These are phyloP conservation scores for Pythium biforme DNA, from an alignment of 352 stramenopile species.

Conservation along the genomic window DNA sequence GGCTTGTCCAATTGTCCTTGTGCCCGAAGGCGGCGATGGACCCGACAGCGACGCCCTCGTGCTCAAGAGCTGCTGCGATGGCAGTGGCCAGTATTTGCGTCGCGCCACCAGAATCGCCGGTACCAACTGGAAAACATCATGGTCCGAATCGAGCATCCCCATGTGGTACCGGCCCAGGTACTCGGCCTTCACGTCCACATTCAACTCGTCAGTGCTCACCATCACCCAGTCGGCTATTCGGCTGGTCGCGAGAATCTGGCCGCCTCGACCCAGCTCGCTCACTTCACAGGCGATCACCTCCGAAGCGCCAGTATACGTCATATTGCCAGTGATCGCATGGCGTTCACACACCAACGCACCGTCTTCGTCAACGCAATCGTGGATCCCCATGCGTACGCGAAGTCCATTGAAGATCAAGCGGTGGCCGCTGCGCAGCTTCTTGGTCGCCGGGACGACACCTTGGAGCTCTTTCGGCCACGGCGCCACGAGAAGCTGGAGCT, in stretches of 20 bases:
- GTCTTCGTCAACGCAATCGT: constrained; percentile 15
- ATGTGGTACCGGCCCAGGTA: neutral
- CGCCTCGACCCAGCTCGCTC: constrained; percentile 24
- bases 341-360: constrained; percentile 6
- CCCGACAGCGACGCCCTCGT: neutral
- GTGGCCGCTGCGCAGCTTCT: constrained; percentile 25
- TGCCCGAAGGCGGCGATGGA: neutral
- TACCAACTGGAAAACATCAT: constrained; percentile 5
- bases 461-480: constrained; percentile 67
- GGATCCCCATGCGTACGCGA: constrained; percentile 35
- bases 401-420: constrained; percentile 30
- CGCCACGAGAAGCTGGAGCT: constrained; percentile 31
- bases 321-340: constrained; percentile 26
- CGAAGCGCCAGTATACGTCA: constrained; percentile 22
- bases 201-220: neutral
- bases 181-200: neutral
- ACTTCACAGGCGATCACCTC: constrained; percentile 25
- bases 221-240: constrained; percentile 19
- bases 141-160: neutral
- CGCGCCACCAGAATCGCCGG: neutral
- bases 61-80: neutral
- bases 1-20: neutral
- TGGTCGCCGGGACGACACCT: constrained; percentile 43
- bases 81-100: constrained; percentile 2
- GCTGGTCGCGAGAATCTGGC: constrained; percentile 27